These are phyloP conservation scores for Bonia amplexicaulis DNA, from an alignment of 176 grass and related monocot species.

Conservation along the genomic window DNA sequence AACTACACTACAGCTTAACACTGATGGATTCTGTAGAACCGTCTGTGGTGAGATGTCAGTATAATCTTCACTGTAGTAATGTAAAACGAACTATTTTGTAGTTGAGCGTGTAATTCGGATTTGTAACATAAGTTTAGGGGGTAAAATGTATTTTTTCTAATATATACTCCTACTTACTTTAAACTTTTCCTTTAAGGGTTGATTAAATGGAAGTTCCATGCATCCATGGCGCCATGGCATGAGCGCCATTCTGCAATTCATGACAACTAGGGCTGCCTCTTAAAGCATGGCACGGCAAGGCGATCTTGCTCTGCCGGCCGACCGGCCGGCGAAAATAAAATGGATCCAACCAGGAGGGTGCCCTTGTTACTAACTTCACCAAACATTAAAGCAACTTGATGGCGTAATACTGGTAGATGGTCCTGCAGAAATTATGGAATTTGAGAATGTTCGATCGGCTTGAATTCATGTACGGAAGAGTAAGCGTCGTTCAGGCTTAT, in stretches of 20 bases:
- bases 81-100: no score
- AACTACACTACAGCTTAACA: no score
- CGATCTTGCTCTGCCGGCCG: neutral
- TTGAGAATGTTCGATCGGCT: constrained; percentile 17
- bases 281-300: constrained; percentile 5
- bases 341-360: neutral
- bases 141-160: no score
- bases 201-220: neutral
- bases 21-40: no score
- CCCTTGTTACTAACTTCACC: neutral
- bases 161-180: constrained; percentile 3
- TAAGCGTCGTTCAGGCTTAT: neutral
- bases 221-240: neutral
- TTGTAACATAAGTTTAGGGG: no score
- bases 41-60: no score
- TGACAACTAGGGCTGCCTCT: neutral
- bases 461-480: neutral
- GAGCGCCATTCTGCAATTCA: neutral
- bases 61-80: no score
- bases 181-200: neutral
- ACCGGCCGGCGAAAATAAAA: neutral
- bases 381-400: neutral
- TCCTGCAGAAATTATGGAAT: constrained; percentile 9
- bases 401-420: neutral
- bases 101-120: no score